Evolutionary conservation across 2,329 filamentous ascomycete genomes (phyloP), one percentile per base, ranked within the genome.

Genomic region (Colletotrichum sp.): DNA sequence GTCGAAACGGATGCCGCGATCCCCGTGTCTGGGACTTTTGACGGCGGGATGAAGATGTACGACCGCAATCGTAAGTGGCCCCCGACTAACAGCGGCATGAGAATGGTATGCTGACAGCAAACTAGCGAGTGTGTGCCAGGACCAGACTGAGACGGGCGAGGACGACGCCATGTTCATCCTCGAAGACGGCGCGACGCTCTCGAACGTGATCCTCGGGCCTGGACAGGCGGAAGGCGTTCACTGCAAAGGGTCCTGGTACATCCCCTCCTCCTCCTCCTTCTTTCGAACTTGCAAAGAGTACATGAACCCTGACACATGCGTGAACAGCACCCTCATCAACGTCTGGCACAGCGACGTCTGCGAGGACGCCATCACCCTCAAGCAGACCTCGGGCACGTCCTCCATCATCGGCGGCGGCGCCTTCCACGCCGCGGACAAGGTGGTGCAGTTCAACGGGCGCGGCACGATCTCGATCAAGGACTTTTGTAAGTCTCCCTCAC

Each of bases 191-290:
- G 89, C 86, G 22, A 88, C 85, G 43, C 82, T 90, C 22, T 87
- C 85, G 76, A 90, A 90, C 78, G 88, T 88, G 79, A 89, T 90
- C 79, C 89, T 90, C 73, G 88, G 89, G 18, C 84, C 85, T 25
- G 85, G 87, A 71, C 84, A 89, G 73, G 84, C 85, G 36, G 88
- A 89, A 80, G 88, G 86, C 69, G 85, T 90, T 55, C 88, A 90
- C 82, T 90, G 88, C 81, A 80, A 85, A 58, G 88, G 88, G 56
- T 81, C 84, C 18, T 89, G 88, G 70, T 71, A 56, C 16, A 10
- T 27, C 6, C 18, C 28, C 22, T 12, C 36, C 28, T 36, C 6
- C 25, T 30, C 18, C 25, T 18, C 9, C 43, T 30, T 7, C 30
- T 8, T 15, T 18, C 6, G 8, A 30, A 30, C 7, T 30, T 30